phyloP scores from a whole-genome alignment of 192 early-diverging fungal genomes.

The Umbelopsis ramanniana region DNA sequence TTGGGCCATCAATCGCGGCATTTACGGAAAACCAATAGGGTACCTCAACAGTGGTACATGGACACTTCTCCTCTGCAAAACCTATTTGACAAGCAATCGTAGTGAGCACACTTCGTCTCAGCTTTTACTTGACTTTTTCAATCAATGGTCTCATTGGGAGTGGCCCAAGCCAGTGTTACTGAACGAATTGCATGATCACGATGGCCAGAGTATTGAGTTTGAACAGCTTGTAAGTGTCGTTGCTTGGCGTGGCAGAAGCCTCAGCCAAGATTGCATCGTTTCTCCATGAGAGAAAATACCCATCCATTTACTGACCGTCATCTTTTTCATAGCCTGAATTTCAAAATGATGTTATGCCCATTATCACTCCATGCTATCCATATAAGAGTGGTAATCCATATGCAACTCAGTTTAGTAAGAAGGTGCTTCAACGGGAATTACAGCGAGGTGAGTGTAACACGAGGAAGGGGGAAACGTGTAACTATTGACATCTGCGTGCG shows the following conservation, averaged over 20 bases:
- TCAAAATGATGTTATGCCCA: slow-evolving; percentile 28
- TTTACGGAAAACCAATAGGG: slow-evolving; percentile 37
- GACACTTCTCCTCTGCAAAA: slow-evolving; percentile 29
- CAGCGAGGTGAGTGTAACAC: slow-evolving; percentile 21
- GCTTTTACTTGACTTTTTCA: slow-evolving; percentile 29
- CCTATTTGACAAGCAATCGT: slow-evolving; percentile 14
- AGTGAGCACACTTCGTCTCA: neutral
- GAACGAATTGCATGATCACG: slow-evolving; percentile 3
- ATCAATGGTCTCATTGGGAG: slow-evolving; percentile 29
- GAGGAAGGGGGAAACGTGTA: too few species aligned
- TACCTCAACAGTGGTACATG: slow-evolving; percentile 41
- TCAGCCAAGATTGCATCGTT: too few species aligned
- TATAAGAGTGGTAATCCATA: slow-evolving; percentile 27
- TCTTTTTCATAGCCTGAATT: slow-evolving; percentile 23
- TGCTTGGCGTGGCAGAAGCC: neutral
- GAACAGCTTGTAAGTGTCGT: slow-evolving; percentile 6
- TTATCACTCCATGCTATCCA: slow-evolving; percentile 40
- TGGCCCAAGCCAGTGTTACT: slow-evolving; percentile 35
- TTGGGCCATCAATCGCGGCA: slow-evolving; percentile 33
- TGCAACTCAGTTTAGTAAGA: slow-evolving; percentile 29
- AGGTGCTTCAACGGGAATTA: slow-evolving; percentile 27
- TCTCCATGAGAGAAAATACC: too few species aligned
- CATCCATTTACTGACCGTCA: neutral
- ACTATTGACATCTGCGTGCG: too few species aligned
- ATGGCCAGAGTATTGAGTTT: slow-evolving; percentile 11